Conservation (phyloP, 78 protist species). For the Corallochytrium limacisporum region DNA sequence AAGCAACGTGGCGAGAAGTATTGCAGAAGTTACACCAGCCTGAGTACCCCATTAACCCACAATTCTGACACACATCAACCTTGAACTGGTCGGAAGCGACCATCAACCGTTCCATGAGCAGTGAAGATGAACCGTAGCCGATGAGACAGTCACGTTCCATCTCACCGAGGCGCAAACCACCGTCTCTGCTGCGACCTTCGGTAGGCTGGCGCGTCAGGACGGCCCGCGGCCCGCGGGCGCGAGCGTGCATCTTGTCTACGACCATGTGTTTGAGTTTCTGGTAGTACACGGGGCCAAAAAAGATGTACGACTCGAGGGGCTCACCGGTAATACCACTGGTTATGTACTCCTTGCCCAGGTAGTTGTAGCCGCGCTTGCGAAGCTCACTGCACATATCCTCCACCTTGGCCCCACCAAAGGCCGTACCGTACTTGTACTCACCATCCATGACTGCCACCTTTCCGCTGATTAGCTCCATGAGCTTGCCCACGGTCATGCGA, state of each 20-base stretch:
- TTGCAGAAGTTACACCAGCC: slow-evolving; percentile 90
- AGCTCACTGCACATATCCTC: slow-evolving; percentile 57
- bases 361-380: slow-evolving; percentile 76
- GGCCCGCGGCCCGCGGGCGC: slow-evolving; percentile 68
- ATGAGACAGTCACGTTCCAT: slow-evolving; percentile 95
- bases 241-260: slow-evolving; percentile 98
- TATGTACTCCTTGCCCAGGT: slow-evolving; percentile 91
- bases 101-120: slow-evolving; percentile 91
- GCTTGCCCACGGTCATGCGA: slow-evolving; percentile 95
- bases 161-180: slow-evolving; percentile 99
- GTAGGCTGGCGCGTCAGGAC: slow-evolving; percentile 99
- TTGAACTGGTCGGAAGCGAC: slow-evolving; percentile 67
- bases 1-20: not conserved
- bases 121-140: slow-evolving; percentile 80
- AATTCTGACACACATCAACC: slow-evolving; percentile 9
- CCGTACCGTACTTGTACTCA: slow-evolving; percentile 42
- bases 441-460: slow-evolving; percentile 82
- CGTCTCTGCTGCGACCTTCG: slow-evolving; percentile 96
- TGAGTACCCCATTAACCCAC: slow-evolving; percentile 75
- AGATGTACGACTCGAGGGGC: slow-evolving; percentile 77
- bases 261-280: slow-evolving; percentile 99
- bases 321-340: slow-evolving; percentile 91
- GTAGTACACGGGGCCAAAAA: slow-evolving; percentile 98
- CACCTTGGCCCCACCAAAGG: slow-evolving; percentile 83
- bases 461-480: slow-evolving; percentile 91